Percentiles rank a stretch among this genome's conserved stretches.
Evolutionary conservation across 257 asterid species (phyloP).

Genomic region (Galeopsis tetrahit): DNA sequence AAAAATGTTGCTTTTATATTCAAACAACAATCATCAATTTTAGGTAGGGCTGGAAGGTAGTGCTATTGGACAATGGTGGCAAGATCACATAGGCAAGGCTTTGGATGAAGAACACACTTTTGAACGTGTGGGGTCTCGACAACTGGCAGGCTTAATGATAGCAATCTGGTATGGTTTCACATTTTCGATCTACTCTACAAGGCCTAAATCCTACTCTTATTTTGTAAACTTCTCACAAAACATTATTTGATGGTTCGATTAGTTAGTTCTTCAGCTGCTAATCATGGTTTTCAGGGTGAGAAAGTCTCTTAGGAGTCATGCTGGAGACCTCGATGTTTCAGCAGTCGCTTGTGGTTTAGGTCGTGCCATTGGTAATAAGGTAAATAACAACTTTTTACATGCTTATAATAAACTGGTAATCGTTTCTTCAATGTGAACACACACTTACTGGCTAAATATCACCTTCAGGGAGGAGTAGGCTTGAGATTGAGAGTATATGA

Average conservation of each 20-base stretch:
- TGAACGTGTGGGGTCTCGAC: slow-evolving; percentile 93
- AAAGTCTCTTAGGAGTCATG: slow-evolving; percentile 68
- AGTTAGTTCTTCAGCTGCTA: slow-evolving; percentile 1
- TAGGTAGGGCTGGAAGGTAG: slow-evolving; percentile 99
- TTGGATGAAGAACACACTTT: slow-evolving; percentile 82
- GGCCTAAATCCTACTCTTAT: neutral
- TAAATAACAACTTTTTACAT: slow-evolving; percentile 25
- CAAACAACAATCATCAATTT: slow-evolving; percentile 39
- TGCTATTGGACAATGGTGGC: slow-evolving; percentile 98
- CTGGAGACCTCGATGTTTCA: slow-evolving; percentile 85
- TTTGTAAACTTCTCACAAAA: neutral
- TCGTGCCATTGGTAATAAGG: slow-evolving; percentile 98
- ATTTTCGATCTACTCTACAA: slow-evolving; percentile 1
- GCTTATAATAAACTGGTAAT: neutral
- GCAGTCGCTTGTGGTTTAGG: slow-evolving; percentile 98
- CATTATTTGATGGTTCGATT: neutral
- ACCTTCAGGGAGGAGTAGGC: slow-evolving; percentile 92
- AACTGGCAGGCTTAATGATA: slow-evolving; percentile 88
- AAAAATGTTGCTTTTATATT: slow-evolving; percentile 8
- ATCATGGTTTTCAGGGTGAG: slow-evolving; percentile 66
- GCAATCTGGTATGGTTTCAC: slow-evolving; percentile 70
- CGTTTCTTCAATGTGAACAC: neutral
- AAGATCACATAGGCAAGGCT: slow-evolving; percentile 80
- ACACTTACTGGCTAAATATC: slow-evolving; percentile 8
- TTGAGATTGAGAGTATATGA: slow-evolving; percentile 91